These are phyloP conservation scores for Rhodotorula toruloides DNA, from an alignment of 768 basidiomycete genomes.

Conservation along the genomic window DNA sequence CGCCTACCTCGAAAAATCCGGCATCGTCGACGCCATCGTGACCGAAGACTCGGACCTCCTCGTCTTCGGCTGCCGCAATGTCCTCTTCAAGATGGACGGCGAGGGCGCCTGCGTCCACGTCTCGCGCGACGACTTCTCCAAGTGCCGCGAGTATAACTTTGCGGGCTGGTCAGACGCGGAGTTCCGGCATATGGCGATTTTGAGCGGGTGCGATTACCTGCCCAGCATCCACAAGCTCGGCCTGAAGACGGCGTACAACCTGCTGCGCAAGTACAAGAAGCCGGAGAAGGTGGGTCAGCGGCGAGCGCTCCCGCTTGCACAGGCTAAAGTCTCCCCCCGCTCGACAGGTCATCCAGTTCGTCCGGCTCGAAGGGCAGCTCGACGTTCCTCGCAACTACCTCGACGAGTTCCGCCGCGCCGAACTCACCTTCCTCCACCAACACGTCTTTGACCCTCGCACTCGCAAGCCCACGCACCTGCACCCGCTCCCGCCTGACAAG, in stretches of 20 bases:
- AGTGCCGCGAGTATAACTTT: slow-evolving; percentile 63
- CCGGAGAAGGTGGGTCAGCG: slow-evolving; percentile 58
- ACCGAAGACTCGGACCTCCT: slow-evolving; percentile 98
- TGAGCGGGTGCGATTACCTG: slow-evolving; percentile 89
- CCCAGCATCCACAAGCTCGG: slow-evolving; percentile 86
- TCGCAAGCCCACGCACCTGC: slow-evolving; percentile 65
- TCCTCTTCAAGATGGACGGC: slow-evolving; percentile 86
- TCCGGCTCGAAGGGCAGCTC: slow-evolving; percentile 79
- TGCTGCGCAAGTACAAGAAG: slow-evolving; percentile 78
- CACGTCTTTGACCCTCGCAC: slow-evolving; percentile 75
- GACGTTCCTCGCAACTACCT: slow-evolving; percentile 70
- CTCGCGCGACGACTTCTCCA: slow-evolving; percentile 47
- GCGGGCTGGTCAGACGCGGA: slow-evolving; percentile 82
- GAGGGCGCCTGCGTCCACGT: slow-evolving; percentile 51
- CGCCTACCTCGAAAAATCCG: slow-evolving; percentile 76
- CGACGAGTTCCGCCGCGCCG: slow-evolving; percentile 69
- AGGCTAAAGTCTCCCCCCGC: not conserved
- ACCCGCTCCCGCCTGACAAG: slow-evolving; percentile 59
- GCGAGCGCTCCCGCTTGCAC: not conserved
- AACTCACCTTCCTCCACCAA: slow-evolving; percentile 88
- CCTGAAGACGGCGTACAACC: slow-evolving; percentile 79
- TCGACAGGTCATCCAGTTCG: slow-evolving; percentile 58
- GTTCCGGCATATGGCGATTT: slow-evolving; percentile 67
- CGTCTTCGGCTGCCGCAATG: slow-evolving; percentile 88
- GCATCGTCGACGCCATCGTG: slow-evolving; percentile 80